Conservation (phyloP, 371 early-diverging fungal genomes). For the Vittaforma corneae region DNA sequence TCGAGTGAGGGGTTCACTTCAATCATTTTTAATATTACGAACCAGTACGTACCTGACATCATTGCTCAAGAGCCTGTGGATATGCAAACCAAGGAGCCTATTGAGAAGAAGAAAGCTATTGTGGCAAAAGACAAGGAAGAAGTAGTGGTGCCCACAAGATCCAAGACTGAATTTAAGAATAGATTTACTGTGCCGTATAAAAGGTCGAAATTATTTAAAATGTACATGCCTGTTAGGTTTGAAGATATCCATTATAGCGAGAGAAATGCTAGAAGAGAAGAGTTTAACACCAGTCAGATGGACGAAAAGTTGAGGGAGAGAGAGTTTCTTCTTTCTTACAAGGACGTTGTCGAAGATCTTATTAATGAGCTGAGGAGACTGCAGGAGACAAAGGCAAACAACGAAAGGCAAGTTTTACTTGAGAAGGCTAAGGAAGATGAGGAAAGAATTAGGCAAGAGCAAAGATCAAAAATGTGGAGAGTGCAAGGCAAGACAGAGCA, state of each 20-base stretch:
- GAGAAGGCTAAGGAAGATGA: conserved; percentile 1
- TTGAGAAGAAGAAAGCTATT: not conserved
- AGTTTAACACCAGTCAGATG: conserved; percentile 11
- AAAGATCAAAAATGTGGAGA: no score
- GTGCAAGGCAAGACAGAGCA: no score
- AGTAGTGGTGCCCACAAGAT: not conserved
- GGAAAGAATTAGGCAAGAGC: no score
- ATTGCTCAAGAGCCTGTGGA: not conserved
- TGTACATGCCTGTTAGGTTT: not conserved
- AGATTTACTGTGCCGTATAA: conserved; percentile 19
- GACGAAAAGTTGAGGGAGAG: not conserved
- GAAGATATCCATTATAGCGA: conserved; percentile 18
- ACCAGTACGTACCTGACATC: conserved; percentile 12
- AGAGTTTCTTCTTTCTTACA: conserved; percentile 1
- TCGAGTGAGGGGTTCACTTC: conserved; percentile 9
- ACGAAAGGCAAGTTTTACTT: not conserved
- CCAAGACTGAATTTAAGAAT: conserved; percentile 13
- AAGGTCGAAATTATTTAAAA: conserved; percentile 14
- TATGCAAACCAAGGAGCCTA: not conserved
- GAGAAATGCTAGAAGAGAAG: conserved; percentile 7
- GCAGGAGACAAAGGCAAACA: not conserved
- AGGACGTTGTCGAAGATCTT: conserved; percentile 4
- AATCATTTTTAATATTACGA: conserved; percentile 31
- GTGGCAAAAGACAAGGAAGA: not conserved
- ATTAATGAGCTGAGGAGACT: not conserved